These are phyloP conservation scores for Plasmodium gaboni DNA, from an alignment of 169 alveolate species.

Conservation along the genomic window DNA sequence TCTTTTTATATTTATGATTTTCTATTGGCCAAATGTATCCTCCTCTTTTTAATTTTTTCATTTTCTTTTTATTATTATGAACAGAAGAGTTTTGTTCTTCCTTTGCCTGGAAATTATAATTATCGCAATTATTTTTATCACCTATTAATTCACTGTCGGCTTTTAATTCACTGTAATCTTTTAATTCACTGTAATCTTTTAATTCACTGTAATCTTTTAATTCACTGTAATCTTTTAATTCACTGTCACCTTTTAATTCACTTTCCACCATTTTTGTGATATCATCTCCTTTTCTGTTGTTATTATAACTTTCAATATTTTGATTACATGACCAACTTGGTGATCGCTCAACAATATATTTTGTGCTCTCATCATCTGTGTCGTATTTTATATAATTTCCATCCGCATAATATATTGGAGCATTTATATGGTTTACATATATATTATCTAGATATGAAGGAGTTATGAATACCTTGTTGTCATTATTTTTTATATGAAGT, in stretches of 20 bases:
- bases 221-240: no score
- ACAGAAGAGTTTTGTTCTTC: neutral
- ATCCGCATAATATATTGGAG: conserved; percentile 54
- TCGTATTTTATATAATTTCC: conserved; percentile 45
- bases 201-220: no score
- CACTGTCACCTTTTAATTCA: no score
- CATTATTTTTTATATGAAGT: conserved; percentile 28
- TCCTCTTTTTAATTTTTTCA: conserved; percentile 40
- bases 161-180: no score
- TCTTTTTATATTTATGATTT: conserved; percentile 46
- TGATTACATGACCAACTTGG: no score
- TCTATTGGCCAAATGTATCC: conserved; percentile 60
- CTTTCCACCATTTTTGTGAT: neutral
- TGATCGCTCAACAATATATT: neutral
- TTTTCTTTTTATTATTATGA: conserved; percentile 1
- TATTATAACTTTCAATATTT: neutral
- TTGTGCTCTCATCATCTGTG: conserved; percentile 9
- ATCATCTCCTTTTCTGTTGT: conserved; percentile 1
- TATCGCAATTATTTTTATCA: neutral
- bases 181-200: no score
- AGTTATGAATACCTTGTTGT: conserved; percentile 30
- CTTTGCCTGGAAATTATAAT: neutral
- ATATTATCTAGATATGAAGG: conserved; percentile 44
- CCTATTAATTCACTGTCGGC: no score
- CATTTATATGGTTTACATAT: conserved; percentile 14